Percentiles rank a stretch among this genome's conserved stretches.
Conservation (phyloP, 139 green algal genomes). For the Deuterostichococcus epilithicus region DNA sequence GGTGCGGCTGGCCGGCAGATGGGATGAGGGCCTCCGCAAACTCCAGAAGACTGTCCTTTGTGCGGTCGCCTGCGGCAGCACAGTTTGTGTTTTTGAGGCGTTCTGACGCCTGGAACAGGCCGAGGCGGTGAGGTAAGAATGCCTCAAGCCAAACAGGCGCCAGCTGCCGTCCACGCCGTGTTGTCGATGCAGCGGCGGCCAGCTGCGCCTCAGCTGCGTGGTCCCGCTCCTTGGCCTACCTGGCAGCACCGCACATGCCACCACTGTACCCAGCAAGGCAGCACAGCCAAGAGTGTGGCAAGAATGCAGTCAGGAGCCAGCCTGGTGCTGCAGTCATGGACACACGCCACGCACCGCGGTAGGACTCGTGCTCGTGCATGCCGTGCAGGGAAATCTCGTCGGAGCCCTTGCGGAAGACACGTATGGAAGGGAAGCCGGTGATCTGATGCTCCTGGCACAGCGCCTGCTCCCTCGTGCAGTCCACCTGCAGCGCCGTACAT, state of each 20-base stretch:
- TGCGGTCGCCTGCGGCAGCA: conserved; percentile 66
- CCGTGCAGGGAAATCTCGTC: conserved; percentile 36
- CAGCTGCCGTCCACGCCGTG: no score
- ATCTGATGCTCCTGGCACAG: conserved; percentile 87
- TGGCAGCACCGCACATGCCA: no score
- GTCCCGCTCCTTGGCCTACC: no score
- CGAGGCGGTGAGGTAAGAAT: no score
- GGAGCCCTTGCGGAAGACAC: conserved; percentile 86
- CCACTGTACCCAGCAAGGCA: neutral
- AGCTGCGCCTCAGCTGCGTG: no score
- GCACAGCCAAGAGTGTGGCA: neutral
- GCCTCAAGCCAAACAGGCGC: no score
- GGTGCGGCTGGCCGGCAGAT: conserved; percentile 63
- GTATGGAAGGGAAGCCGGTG: conserved; percentile 92
- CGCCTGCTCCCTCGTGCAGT: conserved; percentile 82
- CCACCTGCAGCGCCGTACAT: conserved; percentile 48
- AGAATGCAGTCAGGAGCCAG: neutral
- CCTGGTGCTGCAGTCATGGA: neutral
- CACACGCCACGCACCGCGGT: conserved; percentile 38
- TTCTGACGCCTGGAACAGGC: no score
- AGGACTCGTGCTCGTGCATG: conserved; percentile 65
- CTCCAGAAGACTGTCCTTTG: conserved; percentile 70
- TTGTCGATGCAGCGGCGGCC: no score
- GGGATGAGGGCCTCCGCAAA: conserved; percentile 84
- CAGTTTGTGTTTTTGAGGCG: no score